These are phyloP conservation scores for Fusarium concolor DNA, from an alignment of 2,329 filamentous ascomycete genomes.

Conservation along the genomic window DNA sequence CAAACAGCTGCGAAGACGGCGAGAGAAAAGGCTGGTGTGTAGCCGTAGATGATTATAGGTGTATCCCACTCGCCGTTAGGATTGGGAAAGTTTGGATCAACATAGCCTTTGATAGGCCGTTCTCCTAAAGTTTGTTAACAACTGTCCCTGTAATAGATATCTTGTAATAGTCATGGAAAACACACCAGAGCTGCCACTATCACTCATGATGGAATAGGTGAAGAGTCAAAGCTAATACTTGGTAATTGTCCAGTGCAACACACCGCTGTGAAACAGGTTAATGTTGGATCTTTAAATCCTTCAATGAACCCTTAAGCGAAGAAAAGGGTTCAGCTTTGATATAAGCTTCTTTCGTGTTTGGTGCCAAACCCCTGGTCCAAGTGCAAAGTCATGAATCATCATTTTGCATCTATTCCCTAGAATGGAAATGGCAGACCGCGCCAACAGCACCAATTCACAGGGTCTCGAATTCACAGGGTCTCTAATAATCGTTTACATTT, in stretches of 20 bases:
- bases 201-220: slow-evolving; percentile 31
- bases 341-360: slow-evolving; percentile 28
- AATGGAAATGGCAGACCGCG: background rate
- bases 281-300: slow-evolving; percentile 12
- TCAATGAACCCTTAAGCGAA: slow-evolving; percentile 9
- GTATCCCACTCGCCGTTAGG: slow-evolving; percentile 59
- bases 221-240: slow-evolving; percentile 26
- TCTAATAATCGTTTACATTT: slow-evolving; percentile 14
- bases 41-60: slow-evolving; percentile 63
- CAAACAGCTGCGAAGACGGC: slow-evolving; percentile 57
- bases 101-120: slow-evolving; percentile 52
- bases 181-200: slow-evolving; percentile 16
- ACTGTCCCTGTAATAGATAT: background rate
- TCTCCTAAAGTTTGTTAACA: slow-evolving; percentile 10
- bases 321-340: background rate
- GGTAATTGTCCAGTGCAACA: background rate
- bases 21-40: slow-evolving; percentile 60
- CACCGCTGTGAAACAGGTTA: background rate
- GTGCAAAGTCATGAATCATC: slow-evolving; percentile 43
- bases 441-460: background rate
- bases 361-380: slow-evolving; percentile 6
- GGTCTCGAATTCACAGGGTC: background rate
- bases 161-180: background rate
- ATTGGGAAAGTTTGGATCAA: slow-evolving; percentile 65
- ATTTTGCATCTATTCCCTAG: background rate